Evolutionary conservation across 129 eudicot species (phyloP).

Genomic region (Flaveria brownii): DNA sequence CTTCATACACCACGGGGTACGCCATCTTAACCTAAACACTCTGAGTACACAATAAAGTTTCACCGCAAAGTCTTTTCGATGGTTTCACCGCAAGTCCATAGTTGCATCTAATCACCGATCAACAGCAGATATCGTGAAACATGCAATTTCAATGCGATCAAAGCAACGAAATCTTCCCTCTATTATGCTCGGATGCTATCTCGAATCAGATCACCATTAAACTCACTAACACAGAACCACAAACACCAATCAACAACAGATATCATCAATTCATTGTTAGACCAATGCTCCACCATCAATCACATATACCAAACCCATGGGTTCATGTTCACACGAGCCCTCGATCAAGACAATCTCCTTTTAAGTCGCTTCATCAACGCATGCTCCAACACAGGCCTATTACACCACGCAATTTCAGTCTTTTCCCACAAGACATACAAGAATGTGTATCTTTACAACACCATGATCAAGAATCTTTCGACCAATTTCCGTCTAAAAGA

Average conservation of each 20-base stretch:
- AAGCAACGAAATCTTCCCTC: not conserved
- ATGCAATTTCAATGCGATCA: too few relatives aligned
- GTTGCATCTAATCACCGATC: too few relatives aligned
- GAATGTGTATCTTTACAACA: conserved; percentile 46
- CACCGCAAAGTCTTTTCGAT: too few relatives aligned
- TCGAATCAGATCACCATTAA: conserved; percentile 10
- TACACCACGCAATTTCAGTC: conserved; percentile 39
- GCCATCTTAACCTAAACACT: too few relatives aligned
- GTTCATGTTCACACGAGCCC: conserved; percentile 38
- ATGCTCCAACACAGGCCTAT: conserved; percentile 39
- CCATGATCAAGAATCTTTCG: conserved; percentile 46
- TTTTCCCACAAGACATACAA: conserved; percentile 28
- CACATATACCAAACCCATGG: conserved; percentile 47
- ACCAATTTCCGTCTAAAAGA: conserved; percentile 19
- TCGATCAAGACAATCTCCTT: conserved; percentile 38
- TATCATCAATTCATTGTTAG: not conserved
- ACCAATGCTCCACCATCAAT: conserved; percentile 26
- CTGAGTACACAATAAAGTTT: too few relatives aligned
- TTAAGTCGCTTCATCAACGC: conserved; percentile 37
- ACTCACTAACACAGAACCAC: not conserved
- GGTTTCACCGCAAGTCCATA: too few relatives aligned
- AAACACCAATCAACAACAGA: conserved; percentile 6
- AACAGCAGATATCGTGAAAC: too few relatives aligned
- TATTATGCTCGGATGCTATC: conserved; percentile 1
- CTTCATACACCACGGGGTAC: too few relatives aligned